phyloP scores from a whole-genome alignment of 2,329 filamentous ascomycete genomes.

The Fusarium stilboides region DNA sequence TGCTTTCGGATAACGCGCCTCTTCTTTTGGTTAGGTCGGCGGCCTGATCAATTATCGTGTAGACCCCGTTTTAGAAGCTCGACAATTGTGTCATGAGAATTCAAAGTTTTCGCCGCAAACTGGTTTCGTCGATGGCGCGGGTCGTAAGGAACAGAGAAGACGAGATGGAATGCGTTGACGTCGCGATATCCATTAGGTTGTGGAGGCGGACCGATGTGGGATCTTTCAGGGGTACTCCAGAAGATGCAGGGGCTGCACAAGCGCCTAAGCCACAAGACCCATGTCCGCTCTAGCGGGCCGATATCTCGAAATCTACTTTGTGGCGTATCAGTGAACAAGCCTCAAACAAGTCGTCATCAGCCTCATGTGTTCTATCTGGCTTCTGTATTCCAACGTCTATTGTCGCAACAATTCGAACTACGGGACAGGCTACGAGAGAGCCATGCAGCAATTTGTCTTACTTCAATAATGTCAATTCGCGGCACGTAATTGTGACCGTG shows the following conservation, averaged over 20 bases:
- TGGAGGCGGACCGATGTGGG: constrained; percentile 34
- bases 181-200: constrained; percentile 37
- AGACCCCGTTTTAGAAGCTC: constrained; percentile 8
- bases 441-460: constrained; percentile 13
- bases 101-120: constrained; percentile 20
- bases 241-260: constrained; percentile 37
- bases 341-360: constrained; percentile 38
- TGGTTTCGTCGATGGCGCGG: constrained; percentile 37
- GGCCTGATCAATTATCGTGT: constrained; percentile 11
- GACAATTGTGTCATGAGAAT: constrained; percentile 14
- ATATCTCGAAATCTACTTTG: not conserved
- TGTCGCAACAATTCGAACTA: not conserved
- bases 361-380: constrained; percentile 31
- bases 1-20: constrained; percentile 40
- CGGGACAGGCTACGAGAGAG: not conserved
- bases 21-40: constrained; percentile 29
- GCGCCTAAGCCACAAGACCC: constrained; percentile 38
- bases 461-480: constrained; percentile 11
- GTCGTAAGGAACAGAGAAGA: constrained; percentile 22
- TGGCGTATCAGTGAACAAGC: constrained; percentile 26
- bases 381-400: constrained; percentile 15
- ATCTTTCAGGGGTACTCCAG: constrained; percentile 40
- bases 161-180: constrained; percentile 42
- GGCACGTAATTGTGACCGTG: constrained; percentile 23
- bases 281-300: constrained; percentile 18